Base-by-base conservation (phyloP, 1,139 yeast genomes). In the Geotrichum cucujoidarum region DNA sequence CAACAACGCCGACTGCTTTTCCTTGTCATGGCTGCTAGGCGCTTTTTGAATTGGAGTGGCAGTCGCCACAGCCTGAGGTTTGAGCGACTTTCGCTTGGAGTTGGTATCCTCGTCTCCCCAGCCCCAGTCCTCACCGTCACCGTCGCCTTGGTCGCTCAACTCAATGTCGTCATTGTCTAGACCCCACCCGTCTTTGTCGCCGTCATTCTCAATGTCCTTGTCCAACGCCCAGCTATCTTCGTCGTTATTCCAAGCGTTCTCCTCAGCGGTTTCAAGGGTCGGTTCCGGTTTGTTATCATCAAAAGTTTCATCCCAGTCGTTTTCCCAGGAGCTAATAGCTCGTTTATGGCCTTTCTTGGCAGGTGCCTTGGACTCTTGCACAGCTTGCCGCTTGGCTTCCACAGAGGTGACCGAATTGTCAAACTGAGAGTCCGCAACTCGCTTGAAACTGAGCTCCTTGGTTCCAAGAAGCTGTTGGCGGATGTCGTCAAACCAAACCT, bases 21-120 rank as follows among this genome's bases (percentile, higher is more conserved):
- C 47, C 11, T 33, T 35, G 11, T 37, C 43, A 8, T 37, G 29
- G n/a, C 20, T 17, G 2, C n/a, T 25, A 30, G 13, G 14, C 22
- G 17, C 2, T 18, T 30, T 20, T 17, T 20, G 39, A 3, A n/a
- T 43, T 35, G 2, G 34, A 21, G 17, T 33, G 17, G 4, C 13
- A 2, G 7, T 35, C 37, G 13, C n/a, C 11, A 13, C 10, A 6
- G 27, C 8, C 27, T 24, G 6, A 6, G 27, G 27, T 10, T 24
- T 6, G 27, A 18, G n/a, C 14, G 46, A 11, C 36, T 29, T 38
- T 17, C 31, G 29, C 11, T 45, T 31, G 10, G 27, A 38, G 20
- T 25, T 42, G 27, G 47, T 35, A 22, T 53, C 56, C 14, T 58
- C 61, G 22, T 61, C 65, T 13, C 59, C 63, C 65, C 65, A 61